These are phyloP conservation scores for Boletus huronensis DNA, from an alignment of 768 basidiomycete genomes.

Conservation along the genomic window DNA sequence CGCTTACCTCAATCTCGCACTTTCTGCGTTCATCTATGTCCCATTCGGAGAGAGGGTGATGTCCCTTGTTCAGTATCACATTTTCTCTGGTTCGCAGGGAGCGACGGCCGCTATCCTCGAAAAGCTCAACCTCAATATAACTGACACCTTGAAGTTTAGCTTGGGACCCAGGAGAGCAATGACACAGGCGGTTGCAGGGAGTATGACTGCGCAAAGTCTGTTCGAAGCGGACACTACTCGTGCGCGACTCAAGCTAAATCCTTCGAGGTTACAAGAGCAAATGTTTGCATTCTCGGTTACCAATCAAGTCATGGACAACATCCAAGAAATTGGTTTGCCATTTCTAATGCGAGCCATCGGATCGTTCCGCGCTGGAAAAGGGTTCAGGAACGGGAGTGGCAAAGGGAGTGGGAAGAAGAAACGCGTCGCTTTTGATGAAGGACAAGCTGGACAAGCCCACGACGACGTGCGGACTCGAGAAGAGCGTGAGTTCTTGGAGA, in stretches of 20 bases:
- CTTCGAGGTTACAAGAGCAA: conserved; percentile 76
- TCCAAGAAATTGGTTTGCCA: conserved; percentile 79
- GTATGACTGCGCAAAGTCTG: conserved; percentile 17
- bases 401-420: conserved; percentile 47
- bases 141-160: conserved; percentile 29
- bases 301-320: conserved; percentile 76
- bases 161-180: conserved; percentile 16
- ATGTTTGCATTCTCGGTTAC: conserved; percentile 93
- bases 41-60: conserved; percentile 88
- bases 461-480: conserved; percentile 41
- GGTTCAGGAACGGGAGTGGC: conserved; percentile 22
- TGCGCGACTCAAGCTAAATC: conserved; percentile 58
- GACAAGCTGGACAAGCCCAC: conserved; percentile 34
- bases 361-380: conserved; percentile 46
- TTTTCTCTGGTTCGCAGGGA: conserved; percentile 24
- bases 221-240: conserved; percentile 54
- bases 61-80: conserved; percentile 41
- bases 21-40: conserved; percentile 95
- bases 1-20: conserved; percentile 85
- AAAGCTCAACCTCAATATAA: conserved; percentile 23
- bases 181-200: conserved; percentile 11
- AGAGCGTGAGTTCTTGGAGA: conserved; percentile 78
- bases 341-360: conserved; percentile 62
- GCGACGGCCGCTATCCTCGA: conserved; percentile 15
- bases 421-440: conserved; percentile 70